These are phyloP conservation scores for Canna indica DNA, from an alignment of 176 grass and related monocot species.

Conservation along the genomic window DNA sequence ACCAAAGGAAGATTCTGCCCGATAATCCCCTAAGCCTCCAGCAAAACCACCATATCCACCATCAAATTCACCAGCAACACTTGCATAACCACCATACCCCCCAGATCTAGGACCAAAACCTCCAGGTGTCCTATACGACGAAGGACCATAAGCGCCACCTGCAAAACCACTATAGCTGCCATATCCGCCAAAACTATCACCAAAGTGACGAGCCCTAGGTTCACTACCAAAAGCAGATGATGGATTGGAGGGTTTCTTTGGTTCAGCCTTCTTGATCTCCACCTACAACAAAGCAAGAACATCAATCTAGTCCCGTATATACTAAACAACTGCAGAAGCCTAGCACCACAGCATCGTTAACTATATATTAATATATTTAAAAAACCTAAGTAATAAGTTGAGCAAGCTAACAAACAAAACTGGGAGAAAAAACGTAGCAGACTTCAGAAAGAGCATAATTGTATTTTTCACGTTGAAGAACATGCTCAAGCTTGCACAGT, in stretches of 20 bases:
- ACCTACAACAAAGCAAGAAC: conserved; percentile 83
- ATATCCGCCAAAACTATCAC: conserved; percentile 39
- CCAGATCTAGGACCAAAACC: conserved; percentile 38
- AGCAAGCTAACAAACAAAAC: neutral
- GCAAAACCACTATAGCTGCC: conserved; percentile 33
- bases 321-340: conserved; percentile 23
- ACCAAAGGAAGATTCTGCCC: conserved; percentile 31
- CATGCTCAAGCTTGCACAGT: neutral
- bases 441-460: neutral
- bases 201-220: conserved; percentile 57
- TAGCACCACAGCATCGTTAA: neutral
- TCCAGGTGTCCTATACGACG: conserved; percentile 25
- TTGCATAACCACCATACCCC: conserved; percentile 37
- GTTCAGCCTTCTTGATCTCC: conserved; percentile 99
- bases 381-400: neutral
- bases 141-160: conserved; percentile 41
- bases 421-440: neutral
- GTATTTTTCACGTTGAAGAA: neutral
- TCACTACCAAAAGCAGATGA: conserved; percentile 49
- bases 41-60: conserved; percentile 50
- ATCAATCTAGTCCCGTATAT: conserved; percentile 45
- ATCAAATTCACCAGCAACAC: conserved; percentile 32
- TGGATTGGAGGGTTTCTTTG: conserved; percentile 82
- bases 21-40: conserved; percentile 50
- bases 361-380: neutral